Conservation (phyloP, 1,284 basidiomycete species). For the Leccinum fallax region DNA sequence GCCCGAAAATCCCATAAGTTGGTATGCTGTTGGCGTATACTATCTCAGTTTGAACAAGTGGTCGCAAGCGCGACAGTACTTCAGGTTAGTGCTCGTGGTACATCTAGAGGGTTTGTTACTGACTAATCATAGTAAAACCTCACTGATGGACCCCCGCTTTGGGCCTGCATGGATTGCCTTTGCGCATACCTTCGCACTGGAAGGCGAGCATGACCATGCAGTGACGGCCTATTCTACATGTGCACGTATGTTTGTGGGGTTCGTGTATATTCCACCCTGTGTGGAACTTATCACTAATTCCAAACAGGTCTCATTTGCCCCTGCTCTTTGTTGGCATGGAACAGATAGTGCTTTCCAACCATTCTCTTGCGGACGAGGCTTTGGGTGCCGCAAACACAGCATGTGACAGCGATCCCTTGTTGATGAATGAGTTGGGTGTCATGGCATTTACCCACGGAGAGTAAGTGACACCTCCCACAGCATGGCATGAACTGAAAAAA, state of each 20-base stretch:
- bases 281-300: constrained; percentile 8
- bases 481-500: constrained; percentile 7
- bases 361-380: constrained; percentile 83
- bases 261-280: constrained; percentile 28
- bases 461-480: constrained; percentile 48
- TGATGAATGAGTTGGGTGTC: constrained; percentile 92
- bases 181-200: constrained; percentile 94
- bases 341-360: constrained; percentile 89
- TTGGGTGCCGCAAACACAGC: constrained; percentile 79
- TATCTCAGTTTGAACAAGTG: constrained; percentile 88
- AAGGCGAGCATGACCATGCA: constrained; percentile 98
- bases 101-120: background rate
- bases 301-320: constrained; percentile 83
- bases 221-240: constrained; percentile 98
- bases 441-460: constrained; percentile 86
- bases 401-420: constrained; percentile 85
- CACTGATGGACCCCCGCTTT: constrained; percentile 95
- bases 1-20: constrained; percentile 89
- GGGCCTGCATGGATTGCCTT: constrained; percentile 98
- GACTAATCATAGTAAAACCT: constrained; percentile 74
- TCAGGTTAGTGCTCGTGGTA: constrained; percentile 60
- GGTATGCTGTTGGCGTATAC: constrained; percentile 99
- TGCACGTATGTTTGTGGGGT: constrained; percentile 93
- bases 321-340: constrained; percentile 98
- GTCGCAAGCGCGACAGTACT: constrained; percentile 88